phyloP scores from a whole-genome alignment of 1,284 basidiomycete species.

The Exsudoporus floridanus region DNA sequence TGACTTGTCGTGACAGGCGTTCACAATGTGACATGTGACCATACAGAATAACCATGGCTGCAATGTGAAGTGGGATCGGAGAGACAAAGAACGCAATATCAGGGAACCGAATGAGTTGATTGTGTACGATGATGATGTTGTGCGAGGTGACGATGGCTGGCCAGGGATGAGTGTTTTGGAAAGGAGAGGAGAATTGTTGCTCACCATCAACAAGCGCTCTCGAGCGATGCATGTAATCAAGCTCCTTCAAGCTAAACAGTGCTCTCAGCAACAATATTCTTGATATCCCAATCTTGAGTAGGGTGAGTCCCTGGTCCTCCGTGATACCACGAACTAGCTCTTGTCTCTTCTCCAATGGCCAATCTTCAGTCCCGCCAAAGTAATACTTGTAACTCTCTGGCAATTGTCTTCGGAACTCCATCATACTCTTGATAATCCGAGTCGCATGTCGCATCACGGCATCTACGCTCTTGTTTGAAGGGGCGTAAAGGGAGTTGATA shows the following conservation, averaged over 20 bases:
- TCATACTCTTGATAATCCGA: conserved; percentile 72
- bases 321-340: conserved; percentile 70
- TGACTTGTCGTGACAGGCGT: conserved; percentile 57
- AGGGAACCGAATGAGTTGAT: conserved; percentile 75
- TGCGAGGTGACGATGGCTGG: conserved; percentile 78
- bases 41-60: conserved; percentile 83
- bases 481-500: conserved; percentile 77
- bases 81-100: conserved; percentile 84
- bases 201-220: conserved; percentile 73
- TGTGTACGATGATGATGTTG: conserved; percentile 79
- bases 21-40: conserved; percentile 78
- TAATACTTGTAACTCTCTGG: conserved; percentile 69
- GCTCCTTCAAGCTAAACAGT: conserved; percentile 69
- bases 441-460: conserved; percentile 71
- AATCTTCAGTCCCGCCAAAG: conserved; percentile 71
- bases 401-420: conserved; percentile 60
- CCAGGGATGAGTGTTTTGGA: conserved; percentile 6
- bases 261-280: conserved; percentile 73
- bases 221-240: conserved; percentile 60
- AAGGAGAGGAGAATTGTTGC: conserved; percentile 19
- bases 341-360: conserved; percentile 60
- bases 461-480: conserved; percentile 63
- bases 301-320: conserved; percentile 73
- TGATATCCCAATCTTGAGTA: conserved; percentile 78
- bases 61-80: conserved; percentile 79